Base-by-base conservation (phyloP, 2,329 filamentous ascomycete genomes). In the Neopestalotiopsis sp. region DNA sequence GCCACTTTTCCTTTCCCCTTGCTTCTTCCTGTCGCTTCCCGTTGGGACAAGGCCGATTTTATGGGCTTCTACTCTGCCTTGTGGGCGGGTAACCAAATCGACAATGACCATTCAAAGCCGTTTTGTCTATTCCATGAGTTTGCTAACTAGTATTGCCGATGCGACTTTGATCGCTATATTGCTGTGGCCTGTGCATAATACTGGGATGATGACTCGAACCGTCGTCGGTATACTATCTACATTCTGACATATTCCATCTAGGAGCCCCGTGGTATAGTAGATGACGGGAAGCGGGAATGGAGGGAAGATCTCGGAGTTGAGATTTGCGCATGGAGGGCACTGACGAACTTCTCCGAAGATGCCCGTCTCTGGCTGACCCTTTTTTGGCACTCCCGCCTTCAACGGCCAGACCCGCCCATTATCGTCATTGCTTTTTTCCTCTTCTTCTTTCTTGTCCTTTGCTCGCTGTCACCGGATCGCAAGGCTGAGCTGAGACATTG, bases 51-150 rank as follows among this genome's bases (percentile, higher is more conserved):
- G 45, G 45, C 7, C 6, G 9, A 53, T 6, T n/a, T 53, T 38
- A 38, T 59, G 57, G 59, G 32, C 17, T 17, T 61, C 59, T 61
- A 30, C 34, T 38, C 34, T 61, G 59, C 59, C 59, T 61, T 61
- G n/a, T 61, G 12, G 32, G 32, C 59, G 32, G 32, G 59, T n/a
- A 61, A 32, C 58, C 59, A 61, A 40, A 34, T 34, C 9, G 10
- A 38, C 34, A 7, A 38, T 38, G 34, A 28, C 10, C 6, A 38
- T 7, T 38, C 6, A 38, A 38, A 38, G 34, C 34, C 24, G 2
- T 28, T 28, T 38, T 10, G 10, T 38, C 34, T 10, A 38, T 38
- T 38, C 34, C 34, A 38, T 38, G 34, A 38, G 49, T 24, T 12
- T 56, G n/a, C 28, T 14, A 10, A 10, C 34, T 38, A 38, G 34